phyloP scores from a whole-genome alignment of 2,329 filamentous ascomycete genomes.

The Thelonectria rubi region DNA sequence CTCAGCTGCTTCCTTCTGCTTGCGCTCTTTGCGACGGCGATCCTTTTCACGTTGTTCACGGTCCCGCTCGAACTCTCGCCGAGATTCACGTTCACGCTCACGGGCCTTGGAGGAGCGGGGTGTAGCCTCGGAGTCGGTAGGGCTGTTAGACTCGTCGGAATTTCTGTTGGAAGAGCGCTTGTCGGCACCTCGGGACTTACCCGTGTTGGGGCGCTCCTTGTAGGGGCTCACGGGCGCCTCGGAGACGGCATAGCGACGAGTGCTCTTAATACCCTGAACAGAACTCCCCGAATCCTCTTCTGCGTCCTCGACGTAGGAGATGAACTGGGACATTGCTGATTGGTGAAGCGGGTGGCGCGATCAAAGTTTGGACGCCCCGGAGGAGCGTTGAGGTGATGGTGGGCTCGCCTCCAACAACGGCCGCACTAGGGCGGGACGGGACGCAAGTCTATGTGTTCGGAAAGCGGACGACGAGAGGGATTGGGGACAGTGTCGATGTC shows the following conservation, averaged over 20 bases:
- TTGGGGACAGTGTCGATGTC: conserved; percentile 29
- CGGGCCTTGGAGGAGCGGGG: conserved; percentile 47
- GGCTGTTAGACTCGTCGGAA: conserved; percentile 50
- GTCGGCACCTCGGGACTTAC: conserved; percentile 58
- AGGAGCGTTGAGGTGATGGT: conserved; percentile 34
- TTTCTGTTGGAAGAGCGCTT: conserved; percentile 46
- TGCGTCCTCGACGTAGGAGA: conserved; percentile 61
- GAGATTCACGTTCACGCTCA: conserved; percentile 38
- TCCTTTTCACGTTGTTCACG: conserved; percentile 45
- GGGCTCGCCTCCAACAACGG: conserved; percentile 39
- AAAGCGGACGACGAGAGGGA: conserved; percentile 30
- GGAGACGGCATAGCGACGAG: conserved; percentile 58
- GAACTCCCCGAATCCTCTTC: conserved; percentile 61
- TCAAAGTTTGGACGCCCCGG: conserved; percentile 33
- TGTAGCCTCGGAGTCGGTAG: conserved; percentile 56
- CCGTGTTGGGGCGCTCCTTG: conserved; percentile 62
- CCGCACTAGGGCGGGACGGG: conserved; percentile 44
- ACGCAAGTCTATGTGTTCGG: conserved; percentile 35
- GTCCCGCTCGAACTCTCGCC: conserved; percentile 43
- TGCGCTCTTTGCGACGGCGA: conserved; percentile 42
- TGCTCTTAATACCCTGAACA: conserved; percentile 51
- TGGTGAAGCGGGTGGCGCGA: conserved; percentile 31
- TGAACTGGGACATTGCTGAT: conserved; percentile 54
- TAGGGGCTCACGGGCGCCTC: conserved; percentile 53
- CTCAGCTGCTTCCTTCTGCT: conserved; percentile 38